Conservation (phyloP, 352 stramenopile species). For the Phytophthora niederhauseri region DNA sequence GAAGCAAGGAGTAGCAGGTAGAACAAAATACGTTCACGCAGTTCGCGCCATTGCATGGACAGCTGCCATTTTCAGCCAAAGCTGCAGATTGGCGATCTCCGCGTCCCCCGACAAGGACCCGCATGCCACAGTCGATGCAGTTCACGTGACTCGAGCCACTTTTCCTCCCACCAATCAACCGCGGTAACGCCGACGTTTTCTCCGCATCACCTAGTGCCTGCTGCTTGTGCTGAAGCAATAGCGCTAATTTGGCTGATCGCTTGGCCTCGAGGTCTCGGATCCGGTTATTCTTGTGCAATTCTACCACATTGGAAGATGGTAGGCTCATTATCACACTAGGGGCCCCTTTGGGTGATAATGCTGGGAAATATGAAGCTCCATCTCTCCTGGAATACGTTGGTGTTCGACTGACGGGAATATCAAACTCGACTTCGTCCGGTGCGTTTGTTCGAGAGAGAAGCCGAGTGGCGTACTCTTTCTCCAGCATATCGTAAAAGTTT, state of each 20-base stretch:
- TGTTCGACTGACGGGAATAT: slow-evolving; percentile 4
- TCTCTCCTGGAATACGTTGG: slow-evolving; percentile 17
- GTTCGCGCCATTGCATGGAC: slow-evolving; percentile 53
- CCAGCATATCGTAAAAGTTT: slow-evolving; percentile 51
- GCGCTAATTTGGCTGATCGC: slow-evolving; percentile 40
- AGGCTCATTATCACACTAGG: slow-evolving; percentile 8
- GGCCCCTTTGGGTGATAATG: slow-evolving; percentile 8
- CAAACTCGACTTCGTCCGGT: slow-evolving; percentile 19
- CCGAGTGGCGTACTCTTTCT: slow-evolving; percentile 28
- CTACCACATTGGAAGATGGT: slow-evolving; percentile 12
- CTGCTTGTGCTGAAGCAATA: slow-evolving; percentile 65
- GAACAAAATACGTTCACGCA: slow-evolving; percentile 71
- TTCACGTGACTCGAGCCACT: slow-evolving; percentile 60
- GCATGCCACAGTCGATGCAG: slow-evolving; percentile 61
- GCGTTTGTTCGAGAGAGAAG: slow-evolving; percentile 4
- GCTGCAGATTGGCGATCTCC: slow-evolving; percentile 3
- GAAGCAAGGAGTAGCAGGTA: slow-evolving; percentile 53
- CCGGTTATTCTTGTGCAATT: slow-evolving; percentile 55
- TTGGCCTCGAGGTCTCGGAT: slow-evolving; percentile 75
- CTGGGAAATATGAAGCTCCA: slow-evolving; percentile 8
- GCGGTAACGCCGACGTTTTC: slow-evolving; percentile 55
- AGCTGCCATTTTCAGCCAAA: slow-evolving; percentile 8
- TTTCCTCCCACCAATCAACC: slow-evolving; percentile 78
- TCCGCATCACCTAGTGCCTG: slow-evolving; percentile 59
- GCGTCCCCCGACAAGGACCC: slow-evolving; percentile 47